A percentile compares a stretch with the other conserved stretches of the same genome.
These are phyloP conservation scores for Colletotrichum camelliae DNA, from an alignment of 2,329 filamentous ascomycete genomes.

Conservation along the genomic window DNA sequence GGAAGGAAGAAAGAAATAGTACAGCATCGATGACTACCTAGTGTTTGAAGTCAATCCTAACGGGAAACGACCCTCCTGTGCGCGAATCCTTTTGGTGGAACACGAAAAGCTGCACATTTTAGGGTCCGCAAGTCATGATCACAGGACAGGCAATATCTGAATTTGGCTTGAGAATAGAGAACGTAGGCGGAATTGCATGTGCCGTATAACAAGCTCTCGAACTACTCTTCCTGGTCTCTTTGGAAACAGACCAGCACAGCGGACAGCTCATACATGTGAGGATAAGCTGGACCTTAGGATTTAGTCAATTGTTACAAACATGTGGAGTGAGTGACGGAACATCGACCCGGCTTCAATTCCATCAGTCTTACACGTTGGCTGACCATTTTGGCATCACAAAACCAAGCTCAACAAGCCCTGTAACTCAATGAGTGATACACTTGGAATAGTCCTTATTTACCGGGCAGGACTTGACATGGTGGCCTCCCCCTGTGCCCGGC, in stretches of 20 bases:
- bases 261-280: background rate
- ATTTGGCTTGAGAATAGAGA: too few relatives aligned
- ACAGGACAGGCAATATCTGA: background rate
- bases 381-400: rapidly evolving
- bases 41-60: rapidly evolving
- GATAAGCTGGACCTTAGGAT: background rate
- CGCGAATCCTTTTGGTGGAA: background rate
- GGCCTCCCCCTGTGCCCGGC: background rate
- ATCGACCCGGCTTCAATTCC: rapidly evolving
- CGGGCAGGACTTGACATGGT: background rate
- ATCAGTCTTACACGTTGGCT: rapidly evolving
- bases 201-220: rapidly evolving
- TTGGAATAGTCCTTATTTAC: background rate
- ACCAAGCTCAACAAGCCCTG: rapidly evolving
- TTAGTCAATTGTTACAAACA: rapidly evolving
- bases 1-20: background rate
- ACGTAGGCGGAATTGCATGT: too few relatives aligned
- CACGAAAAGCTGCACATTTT: too few relatives aligned
- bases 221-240: background rate
- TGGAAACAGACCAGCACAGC: rapidly evolving
- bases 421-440: background rate
- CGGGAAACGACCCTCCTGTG: background rate
- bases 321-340: rapidly evolving
- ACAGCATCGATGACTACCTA: background rate
- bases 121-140: background rate